These are phyloP conservation scores for Boletus reticuloceps DNA, from an alignment of 768 basidiomycete species.

Conservation along the genomic window DNA sequence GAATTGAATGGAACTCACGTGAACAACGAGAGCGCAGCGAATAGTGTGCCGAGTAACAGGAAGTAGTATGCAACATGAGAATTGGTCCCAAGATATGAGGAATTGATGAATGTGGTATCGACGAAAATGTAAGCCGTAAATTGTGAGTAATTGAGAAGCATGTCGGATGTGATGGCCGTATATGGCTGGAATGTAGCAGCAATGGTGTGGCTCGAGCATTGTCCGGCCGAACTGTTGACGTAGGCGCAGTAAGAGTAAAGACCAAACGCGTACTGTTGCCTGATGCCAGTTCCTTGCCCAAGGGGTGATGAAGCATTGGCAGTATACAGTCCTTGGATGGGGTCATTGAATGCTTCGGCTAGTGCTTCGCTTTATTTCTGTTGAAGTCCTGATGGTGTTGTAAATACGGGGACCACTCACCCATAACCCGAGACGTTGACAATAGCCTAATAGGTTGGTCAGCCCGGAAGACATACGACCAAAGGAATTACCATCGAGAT, in stretches of 20 bases:
- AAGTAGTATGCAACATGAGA: slow-evolving; percentile 75
- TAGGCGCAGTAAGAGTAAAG: slow-evolving; percentile 80
- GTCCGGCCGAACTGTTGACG: slow-evolving; percentile 54
- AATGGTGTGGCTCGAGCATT: slow-evolving; percentile 59
- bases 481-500: slow-evolving; percentile 63
- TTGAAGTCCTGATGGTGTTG: neutral
- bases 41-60: slow-evolving; percentile 68
- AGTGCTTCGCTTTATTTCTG: slow-evolving; percentile 46
- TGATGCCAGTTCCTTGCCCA: slow-evolving; percentile 52
- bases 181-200: slow-evolving; percentile 67
- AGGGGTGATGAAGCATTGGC: slow-evolving; percentile 62
- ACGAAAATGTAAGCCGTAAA: slow-evolving; percentile 53
- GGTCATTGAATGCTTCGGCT: slow-evolving; percentile 48
- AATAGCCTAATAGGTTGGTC: slow-evolving; percentile 46
- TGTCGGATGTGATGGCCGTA: slow-evolving; percentile 61
- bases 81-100: slow-evolving; percentile 57
- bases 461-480: slow-evolving; percentile 6
- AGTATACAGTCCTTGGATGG: slow-evolving; percentile 65
- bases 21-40: slow-evolving; percentile 60
- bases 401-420: slow-evolving; percentile 37
- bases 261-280: slow-evolving; percentile 75
- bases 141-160: slow-evolving; percentile 58
- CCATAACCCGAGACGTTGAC: slow-evolving; percentile 72
- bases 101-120: slow-evolving; percentile 54
- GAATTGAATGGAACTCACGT: slow-evolving; percentile 45